Conservation (phyloP, 768 basidiomycete genomes). For the Boletellus emodensis region DNA sequence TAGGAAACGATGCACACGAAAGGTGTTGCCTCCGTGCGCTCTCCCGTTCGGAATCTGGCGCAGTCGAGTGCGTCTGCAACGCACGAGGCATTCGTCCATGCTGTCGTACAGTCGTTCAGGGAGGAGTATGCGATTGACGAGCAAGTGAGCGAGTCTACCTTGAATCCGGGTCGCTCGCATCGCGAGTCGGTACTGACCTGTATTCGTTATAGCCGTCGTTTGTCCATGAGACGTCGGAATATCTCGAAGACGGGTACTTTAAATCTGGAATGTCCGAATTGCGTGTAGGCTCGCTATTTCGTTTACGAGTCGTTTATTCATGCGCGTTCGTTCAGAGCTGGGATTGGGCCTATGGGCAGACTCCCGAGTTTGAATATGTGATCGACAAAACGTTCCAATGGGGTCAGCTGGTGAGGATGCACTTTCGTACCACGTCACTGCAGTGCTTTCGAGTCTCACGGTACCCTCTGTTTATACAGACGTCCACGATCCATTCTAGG, state of each 20-base stretch:
- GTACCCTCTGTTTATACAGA: neutral
- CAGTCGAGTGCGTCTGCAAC: constrained; percentile 47
- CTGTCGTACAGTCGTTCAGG: constrained; percentile 66
- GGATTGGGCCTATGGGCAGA: constrained; percentile 93
- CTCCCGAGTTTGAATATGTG: constrained; percentile 84
- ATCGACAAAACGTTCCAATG: constrained; percentile 43
- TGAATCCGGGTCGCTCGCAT: neutral
- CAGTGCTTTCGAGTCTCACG: neutral
- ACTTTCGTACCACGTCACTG: constrained; percentile 6
- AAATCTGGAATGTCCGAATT: constrained; percentile 69
- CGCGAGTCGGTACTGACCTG: neutral
- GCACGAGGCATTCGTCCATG: constrained; percentile 68
- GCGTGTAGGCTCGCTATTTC: constrained; percentile 40
- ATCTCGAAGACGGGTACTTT: constrained; percentile 55
- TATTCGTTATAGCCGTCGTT: constrained; percentile 33
- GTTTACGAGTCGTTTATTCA: neutral
- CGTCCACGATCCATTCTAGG: constrained; percentile 55
- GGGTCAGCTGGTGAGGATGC: constrained; percentile 43
- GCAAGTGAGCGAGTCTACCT: constrained; percentile 23
- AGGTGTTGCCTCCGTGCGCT: constrained; percentile 87
- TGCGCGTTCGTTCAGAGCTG: constrained; percentile 56
- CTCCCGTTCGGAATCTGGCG: constrained; percentile 83
- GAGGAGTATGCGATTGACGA: constrained; percentile 46
- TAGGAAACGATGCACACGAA: constrained; percentile 80
- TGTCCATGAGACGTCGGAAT: constrained; percentile 44